Conservation (phyloP, 2,329 filamentous ascomycete species). For the Pseudogymnoascus verrucosus region DNA sequence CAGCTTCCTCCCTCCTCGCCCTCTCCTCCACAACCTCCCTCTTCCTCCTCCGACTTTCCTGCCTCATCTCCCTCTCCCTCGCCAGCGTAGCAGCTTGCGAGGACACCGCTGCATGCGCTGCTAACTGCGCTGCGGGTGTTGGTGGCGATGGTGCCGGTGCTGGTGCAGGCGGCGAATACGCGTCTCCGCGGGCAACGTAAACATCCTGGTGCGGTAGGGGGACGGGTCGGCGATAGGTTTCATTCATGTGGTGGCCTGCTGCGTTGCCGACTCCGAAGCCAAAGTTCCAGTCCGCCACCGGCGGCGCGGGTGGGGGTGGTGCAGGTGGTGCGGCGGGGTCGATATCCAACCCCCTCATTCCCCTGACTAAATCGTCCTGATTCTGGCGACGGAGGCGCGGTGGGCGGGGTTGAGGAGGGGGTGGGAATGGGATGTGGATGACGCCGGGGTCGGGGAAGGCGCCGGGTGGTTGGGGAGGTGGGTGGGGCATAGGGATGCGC, state of each 20-base stretch:
- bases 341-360: conserved; percentile 39
- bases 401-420: neutral
- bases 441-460: neutral
- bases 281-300: conserved; percentile 32
- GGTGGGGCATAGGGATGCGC: conserved; percentile 36
- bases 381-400: neutral
- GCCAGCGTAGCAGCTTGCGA: conserved; percentile 20
- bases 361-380: conserved; percentile 39
- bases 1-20: too few relatives aligned
- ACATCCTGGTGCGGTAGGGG: conserved; percentile 16
- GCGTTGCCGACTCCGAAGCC: conserved; percentile 45
- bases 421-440: neutral
- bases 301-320: neutral
- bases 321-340: conserved; percentile 17
- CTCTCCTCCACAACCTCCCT: too few relatives aligned
- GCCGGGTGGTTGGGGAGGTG: neutral
- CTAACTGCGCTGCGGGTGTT: neutral
- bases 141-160: conserved; percentile 10
- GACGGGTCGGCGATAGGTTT: conserved; percentile 42
- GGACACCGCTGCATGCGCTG: conserved; percentile 18
- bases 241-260: conserved; percentile 52
- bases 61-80: neutral
- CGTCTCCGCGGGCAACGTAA: neutral
- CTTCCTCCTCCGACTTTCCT: neutral
- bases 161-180: neutral